Percentiles rank a stretch among this genome's conserved stretches.
Conservation (phyloP, 768 basidiomycete species). For the Coprinopsis sp. region DNA sequence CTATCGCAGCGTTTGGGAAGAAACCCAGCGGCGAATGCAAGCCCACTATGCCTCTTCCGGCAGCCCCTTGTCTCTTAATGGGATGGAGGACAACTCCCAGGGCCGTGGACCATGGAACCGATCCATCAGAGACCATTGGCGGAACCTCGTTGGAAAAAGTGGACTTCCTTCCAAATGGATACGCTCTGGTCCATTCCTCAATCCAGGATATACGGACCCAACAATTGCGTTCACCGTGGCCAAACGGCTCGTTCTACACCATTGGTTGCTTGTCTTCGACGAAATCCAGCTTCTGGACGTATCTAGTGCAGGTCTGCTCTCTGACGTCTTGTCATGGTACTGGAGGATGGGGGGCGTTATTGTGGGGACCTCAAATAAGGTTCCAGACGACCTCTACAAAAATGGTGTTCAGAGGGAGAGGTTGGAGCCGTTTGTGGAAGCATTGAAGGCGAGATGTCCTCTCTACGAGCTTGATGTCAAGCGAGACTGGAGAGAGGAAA, state of each 20-base stretch:
- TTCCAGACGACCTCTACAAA: conserved; percentile 51
- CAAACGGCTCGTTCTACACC: conserved; percentile 37
- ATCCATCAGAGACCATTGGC: conserved; percentile 23
- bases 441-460: conserved; percentile 48
- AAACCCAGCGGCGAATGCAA: conserved; percentile 38
- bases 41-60: not conserved
- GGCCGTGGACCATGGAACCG: conserved; percentile 21
- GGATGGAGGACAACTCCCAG: no score
- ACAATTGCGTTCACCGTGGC: conserved; percentile 45
- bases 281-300: conserved; percentile 60
- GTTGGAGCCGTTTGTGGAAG: conserved; percentile 53
- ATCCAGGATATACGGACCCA: conserved; percentile 22
- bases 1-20: conserved; percentile 50
- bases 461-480: conserved; percentile 40
- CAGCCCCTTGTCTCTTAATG: not conserved
- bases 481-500: conserved; percentile 40
- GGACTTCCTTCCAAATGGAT: conserved; percentile 27
- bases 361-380: conserved; percentile 44
- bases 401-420: conserved; percentile 55
- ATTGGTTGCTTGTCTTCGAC: conserved; percentile 54
- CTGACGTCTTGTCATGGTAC: conserved; percentile 55
- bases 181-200: conserved; percentile 13
- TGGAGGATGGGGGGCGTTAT: conserved; percentile 61
- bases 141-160: conserved; percentile 25
- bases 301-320: conserved; percentile 47